These are phyloP conservation scores for Ophiosphaerella herpotricha DNA, from an alignment of 2,329 filamentous ascomycete genomes.

Conservation along the genomic window DNA sequence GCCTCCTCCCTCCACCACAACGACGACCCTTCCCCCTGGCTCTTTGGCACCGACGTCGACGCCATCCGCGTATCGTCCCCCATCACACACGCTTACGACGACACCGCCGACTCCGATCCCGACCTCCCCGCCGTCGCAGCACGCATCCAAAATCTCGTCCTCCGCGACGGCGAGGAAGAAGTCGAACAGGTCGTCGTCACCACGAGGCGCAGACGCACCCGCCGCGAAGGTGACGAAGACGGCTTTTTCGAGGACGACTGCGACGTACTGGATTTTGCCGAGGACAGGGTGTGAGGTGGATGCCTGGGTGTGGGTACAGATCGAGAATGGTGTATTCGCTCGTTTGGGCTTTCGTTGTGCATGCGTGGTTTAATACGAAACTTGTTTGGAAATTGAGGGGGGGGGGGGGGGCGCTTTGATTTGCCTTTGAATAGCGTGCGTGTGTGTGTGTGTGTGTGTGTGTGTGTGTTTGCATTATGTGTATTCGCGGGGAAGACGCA, in stretches of 20 bases:
- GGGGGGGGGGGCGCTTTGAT: too few relatives aligned
- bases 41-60: slow-evolving; percentile 58
- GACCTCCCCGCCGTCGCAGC: slow-evolving; percentile 55
- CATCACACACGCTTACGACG: slow-evolving; percentile 43
- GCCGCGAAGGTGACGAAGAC: slow-evolving; percentile 60
- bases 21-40: slow-evolving; percentile 51
- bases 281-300: slow-evolving; percentile 53
- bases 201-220: slow-evolving; percentile 68
- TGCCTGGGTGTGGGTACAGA: slow-evolving; percentile 42
- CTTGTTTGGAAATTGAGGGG: too few relatives aligned
- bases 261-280: slow-evolving; percentile 85
- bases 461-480: too few relatives aligned
- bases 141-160: slow-evolving; percentile 51
- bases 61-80: slow-evolving; percentile 53
- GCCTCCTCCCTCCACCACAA: slow-evolving; percentile 37
- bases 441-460: too few relatives aligned
- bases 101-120: slow-evolving; percentile 48
- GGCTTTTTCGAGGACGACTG: slow-evolving; percentile 91
- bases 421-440: too few relatives aligned
- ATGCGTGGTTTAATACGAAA: too few relatives aligned
- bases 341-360: neutral
- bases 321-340: neutral
- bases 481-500: too few relatives aligned
- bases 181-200: slow-evolving; percentile 82
- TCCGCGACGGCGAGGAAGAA: slow-evolving; percentile 59